phyloP scores from a whole-genome alignment of 1,284 basidiomycete genomes.

The Agaricales sp. region DNA sequence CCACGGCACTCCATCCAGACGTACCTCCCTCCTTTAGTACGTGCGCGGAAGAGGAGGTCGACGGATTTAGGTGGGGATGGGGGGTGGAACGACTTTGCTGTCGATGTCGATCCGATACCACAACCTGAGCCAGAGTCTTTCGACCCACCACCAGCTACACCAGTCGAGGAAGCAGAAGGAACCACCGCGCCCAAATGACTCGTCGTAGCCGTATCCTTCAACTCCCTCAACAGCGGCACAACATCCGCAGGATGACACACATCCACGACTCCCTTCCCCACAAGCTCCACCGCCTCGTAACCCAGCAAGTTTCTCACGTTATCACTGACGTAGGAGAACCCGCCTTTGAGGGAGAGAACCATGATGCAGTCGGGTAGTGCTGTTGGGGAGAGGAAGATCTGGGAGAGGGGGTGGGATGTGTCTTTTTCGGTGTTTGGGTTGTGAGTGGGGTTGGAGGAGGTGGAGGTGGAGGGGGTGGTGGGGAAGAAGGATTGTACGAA shows the following conservation, averaged over 20 bases:
- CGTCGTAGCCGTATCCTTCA: constrained; percentile 68
- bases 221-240: constrained; percentile 84
- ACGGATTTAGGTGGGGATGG: constrained; percentile 33
- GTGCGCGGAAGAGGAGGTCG: constrained; percentile 70
- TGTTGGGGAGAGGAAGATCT: constrained; percentile 54
- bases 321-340: constrained; percentile 86
- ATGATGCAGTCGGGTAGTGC: constrained; percentile 70
- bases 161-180: background rate
- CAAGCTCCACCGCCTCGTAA: constrained; percentile 73
- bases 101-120: background rate
- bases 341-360: constrained; percentile 90
- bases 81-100: constrained; percentile 8
- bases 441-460: constrained; percentile 9
- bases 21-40: constrained; percentile 54
- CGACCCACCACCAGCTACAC: too few relatives aligned
- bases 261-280: constrained; percentile 69
- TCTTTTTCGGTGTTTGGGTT: background rate
- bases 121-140: background rate
- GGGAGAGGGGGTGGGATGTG: constrained; percentile 40
- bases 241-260: constrained; percentile 85
- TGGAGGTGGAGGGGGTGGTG: background rate
- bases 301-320: constrained; percentile 68
- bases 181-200: constrained; percentile 6
- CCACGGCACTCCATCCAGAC: constrained; percentile 87
- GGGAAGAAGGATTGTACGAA: background rate